Evolutionary conservation across 1,139 yeast species (phyloP).

Genomic region (Pichia sp.): DNA sequence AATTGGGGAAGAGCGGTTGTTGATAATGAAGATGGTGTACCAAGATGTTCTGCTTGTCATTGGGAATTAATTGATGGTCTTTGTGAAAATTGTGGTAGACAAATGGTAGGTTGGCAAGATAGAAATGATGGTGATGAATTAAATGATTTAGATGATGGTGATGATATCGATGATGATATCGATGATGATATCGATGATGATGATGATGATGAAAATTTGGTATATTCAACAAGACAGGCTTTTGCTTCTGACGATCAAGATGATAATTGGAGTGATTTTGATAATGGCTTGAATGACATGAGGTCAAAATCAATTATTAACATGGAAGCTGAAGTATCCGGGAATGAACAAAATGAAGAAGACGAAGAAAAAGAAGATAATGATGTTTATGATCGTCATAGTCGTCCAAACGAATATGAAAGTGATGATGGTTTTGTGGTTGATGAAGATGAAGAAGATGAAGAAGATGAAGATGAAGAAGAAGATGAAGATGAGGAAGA

Average conservation of each 20-base stretch:
- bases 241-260: not conserved
- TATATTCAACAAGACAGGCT: not conserved
- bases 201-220: constrained; percentile 10
- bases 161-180: not conserved
- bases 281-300: constrained; percentile 9
- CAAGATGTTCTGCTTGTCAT: constrained; percentile 72
- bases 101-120: constrained; percentile 17
- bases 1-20: constrained; percentile 43
- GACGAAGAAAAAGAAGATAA: not conserved
- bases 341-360: not conserved
- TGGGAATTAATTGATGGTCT: constrained; percentile 51
- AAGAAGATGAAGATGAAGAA: not conserved
- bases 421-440: constrained; percentile 18
- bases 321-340: constrained; percentile 3
- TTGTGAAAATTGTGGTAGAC: constrained; percentile 23
- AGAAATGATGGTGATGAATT: constrained; percentile 15
- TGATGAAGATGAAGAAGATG: constrained; percentile 12
- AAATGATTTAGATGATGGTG: constrained; percentile 13
- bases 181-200: not conserved
- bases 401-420: constrained; percentile 4
- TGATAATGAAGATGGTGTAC: constrained; percentile 69
- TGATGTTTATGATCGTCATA: not conserved
- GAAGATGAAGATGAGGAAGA: not conserved
- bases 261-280: constrained; percentile 12
- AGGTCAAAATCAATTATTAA: not conserved